Conservation (phyloP, 2,329 filamentous ascomycete species). For the Tolypocladium tundrense region DNA sequence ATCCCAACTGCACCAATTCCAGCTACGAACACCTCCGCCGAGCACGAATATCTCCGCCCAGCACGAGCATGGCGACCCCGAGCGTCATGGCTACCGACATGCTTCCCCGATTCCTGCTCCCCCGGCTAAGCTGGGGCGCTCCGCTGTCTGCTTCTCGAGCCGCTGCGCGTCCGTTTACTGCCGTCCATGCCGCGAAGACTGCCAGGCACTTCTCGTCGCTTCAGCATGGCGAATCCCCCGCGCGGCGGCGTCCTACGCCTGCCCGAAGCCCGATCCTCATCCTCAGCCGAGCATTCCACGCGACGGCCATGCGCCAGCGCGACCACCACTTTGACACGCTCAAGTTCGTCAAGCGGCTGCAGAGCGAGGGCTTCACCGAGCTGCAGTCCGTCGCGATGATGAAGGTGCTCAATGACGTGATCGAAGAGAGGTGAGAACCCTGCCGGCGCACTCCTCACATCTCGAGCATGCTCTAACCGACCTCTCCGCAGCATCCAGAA, state of each 20-base stretch:
- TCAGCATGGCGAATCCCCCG: neutral
- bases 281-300: constrained; percentile 51
- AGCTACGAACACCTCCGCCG: neutral
- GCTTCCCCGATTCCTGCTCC: constrained; percentile 43
- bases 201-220: neutral
- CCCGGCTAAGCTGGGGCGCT: constrained; percentile 42
- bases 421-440: constrained; percentile 67
- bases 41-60: neutral
- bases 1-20: neutral
- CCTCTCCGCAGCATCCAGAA: constrained; percentile 67
- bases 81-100: constrained; percentile 23
- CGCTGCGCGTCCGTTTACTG: constrained; percentile 10
- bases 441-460: neutral
- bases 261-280: constrained; percentile 9
- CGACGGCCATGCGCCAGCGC: constrained; percentile 44
- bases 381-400: constrained; percentile 97
- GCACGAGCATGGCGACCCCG: constrained; percentile 15
- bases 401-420: constrained; percentile 92
- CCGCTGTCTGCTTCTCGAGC: constrained; percentile 14
- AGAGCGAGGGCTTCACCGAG: constrained; percentile 89
- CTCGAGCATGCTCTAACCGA: neutral
- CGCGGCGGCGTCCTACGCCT: neutral
- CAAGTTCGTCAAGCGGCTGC: constrained; percentile 86
- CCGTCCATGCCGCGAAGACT: constrained; percentile 7
- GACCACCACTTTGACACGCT: constrained; percentile 98